Base-by-base conservation (phyloP, 2,329 filamentous ascomycete genomes). In the Ceratocystis lukuohia region DNA sequence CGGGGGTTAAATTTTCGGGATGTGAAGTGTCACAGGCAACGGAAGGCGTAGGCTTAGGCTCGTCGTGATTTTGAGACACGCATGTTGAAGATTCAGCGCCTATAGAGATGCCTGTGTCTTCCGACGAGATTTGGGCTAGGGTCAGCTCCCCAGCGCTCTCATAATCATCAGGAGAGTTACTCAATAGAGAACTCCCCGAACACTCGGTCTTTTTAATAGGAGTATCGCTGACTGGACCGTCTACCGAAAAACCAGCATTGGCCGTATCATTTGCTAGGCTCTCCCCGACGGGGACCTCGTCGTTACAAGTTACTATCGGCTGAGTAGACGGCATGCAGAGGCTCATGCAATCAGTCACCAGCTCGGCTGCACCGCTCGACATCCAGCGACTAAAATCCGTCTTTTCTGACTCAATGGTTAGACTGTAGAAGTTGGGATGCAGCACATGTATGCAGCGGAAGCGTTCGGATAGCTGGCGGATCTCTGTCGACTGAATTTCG, bases 371-470 rank as follows among this genome's bases (percentile, higher is more conserved):
- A 70, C 92, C 88, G 70, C 86, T 88, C 70, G 88, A 90, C 71
- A 90, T 83, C 87, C 88, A 94, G 64, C 89, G 84, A 53, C 87
- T 86, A 68, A 84, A 81, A 71, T 94, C 89, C 0, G 81, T 86
- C 72, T 91, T 83, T 73, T 94, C 89, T 1, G 89, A 88, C 69
- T 94, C 89, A 61, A 89, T 81, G 0, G 89, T 93, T 57, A 89
- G 80, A 46, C 82, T 87, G 73, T 89, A 92, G 74, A 94, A 93
- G 74, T 92, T 92, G n/a, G 89, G 87, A 73, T 94, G 89, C 17
- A 94, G 76, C 5, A 90, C 75, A 74, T 94, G 90, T 45, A 84
- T 82, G 69, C 85, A 83, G 46, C 88, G 82, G 73, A 90, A 92
- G 22, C 81, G 82, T 71, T 93, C 89, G 1, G 88, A 92, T 62